Evolutionary conservation across 129 eudicot species (phyloP), one percentile per base, ranked within the genome.

Genomic region (Deinandra increscens): DNA sequence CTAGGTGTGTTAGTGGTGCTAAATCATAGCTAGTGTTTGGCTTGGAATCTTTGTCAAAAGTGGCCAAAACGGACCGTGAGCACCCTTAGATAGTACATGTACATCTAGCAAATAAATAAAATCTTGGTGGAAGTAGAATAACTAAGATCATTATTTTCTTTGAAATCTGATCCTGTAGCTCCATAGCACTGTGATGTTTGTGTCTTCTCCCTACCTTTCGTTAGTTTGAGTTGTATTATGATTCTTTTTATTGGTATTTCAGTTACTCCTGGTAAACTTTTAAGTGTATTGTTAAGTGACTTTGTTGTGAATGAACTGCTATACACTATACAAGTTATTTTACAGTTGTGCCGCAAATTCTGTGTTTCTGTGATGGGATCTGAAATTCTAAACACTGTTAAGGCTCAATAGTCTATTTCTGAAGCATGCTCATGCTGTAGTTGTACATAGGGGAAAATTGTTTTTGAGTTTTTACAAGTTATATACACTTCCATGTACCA

Each of bases 121-220:
- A 38, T 15, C 23, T 38, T 38, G 39, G 51, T 53, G 51, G 26
- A 37, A 55, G 50, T 69, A 51, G 22, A 69, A 69, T 19, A 54
- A 34, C 66, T 22, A 70, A n/a, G 41, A 56, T 26, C 43, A 9
- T 26, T 70, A n/a, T n/a, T 56, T 14, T 70, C 33, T n/a, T 70
- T 42, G 13, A 42, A 70, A 13, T 69, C 42, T 39, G 46, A 51
- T 1, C 10, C 31, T 56, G 36, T 8, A 7, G 53, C 43, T 69
- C 29, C 60, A 33, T 15, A 9, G 43, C 71, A 49, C 31, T 67
- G 44, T 13, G 19, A 9, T 18, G 60, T n/a, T 31, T 49, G 42
- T 45, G 39, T 54, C 42, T 53, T 46, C 15, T 14, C 42, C 13
- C 53, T 18, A 18, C 46, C 9, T 12, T 36, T 50, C 33, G 64